Evolutionary conservation across 352 stramenopile genomes (phyloP), one percentile per base, ranked within the genome.

Genomic region (Phytophthora agathidicida): DNA sequence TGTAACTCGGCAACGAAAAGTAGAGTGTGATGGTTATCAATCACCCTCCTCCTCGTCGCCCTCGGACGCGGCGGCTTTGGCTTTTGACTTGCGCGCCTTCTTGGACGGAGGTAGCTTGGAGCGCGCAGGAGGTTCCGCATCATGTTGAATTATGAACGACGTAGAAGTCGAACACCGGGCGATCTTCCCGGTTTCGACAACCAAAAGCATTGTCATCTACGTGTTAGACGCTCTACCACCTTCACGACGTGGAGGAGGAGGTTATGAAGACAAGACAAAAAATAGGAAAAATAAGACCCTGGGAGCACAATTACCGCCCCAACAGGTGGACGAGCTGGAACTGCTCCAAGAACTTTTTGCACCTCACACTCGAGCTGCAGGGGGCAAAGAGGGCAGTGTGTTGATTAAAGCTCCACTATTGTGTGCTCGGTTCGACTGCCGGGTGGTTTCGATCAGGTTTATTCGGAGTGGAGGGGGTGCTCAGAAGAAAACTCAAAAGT

Each of bases 171-270:
- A n/a, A n/a, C n/a, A n/a, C n/a, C n/a, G n/a, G n/a, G n/a, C n/a
- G n/a, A n/a, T n/a, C n/a, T n/a, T n/a, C n/a, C n/a, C n/a, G n/a
- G n/a, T n/a, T n/a, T n/a, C n/a, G n/a, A n/a, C n/a, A n/a, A n/a
- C n/a, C n/a, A n/a, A n/a, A n/a, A n/a, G n/a, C n/a, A n/a, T n/a
- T 22, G 83, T 94, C 22, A 75, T 94, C 3, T 91, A 80, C 62
- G 85, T 93, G 17, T 47, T 94, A 31, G 85, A 94, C 43, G 85
- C 85, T 9, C 62, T 94, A 7, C 82, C 84, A 10, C 83, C 80
- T 16, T 66, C 63, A 13, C 43, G 46, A 11, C 41, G 53, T 14
- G 30, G 38, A 6, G 31, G 45, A 14, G 30, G 38, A 6, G 31
- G 45, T 7, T 31, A 51, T 9, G 39, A 67, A 1, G 39, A 67